Evolutionary conservation across 768 basidiomycete species (phyloP).

Genomic region (Leucogyrophana mollusca): DNA sequence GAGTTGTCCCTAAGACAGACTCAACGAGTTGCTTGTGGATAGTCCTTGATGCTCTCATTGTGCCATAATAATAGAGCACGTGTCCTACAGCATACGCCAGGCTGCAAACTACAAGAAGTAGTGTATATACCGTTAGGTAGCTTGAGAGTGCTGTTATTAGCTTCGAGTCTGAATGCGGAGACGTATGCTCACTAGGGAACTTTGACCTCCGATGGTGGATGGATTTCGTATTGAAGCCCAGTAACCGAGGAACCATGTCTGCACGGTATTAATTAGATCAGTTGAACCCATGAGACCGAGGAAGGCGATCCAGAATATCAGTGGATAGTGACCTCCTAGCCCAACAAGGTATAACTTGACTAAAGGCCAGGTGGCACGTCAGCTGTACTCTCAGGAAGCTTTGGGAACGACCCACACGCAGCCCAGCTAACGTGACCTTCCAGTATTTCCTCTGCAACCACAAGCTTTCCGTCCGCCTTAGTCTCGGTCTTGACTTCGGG

Average conservation of each 20-base stretch:
- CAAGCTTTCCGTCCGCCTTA: slow-evolving; percentile 50
- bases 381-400: slow-evolving; percentile 7
- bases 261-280: slow-evolving; percentile 19
- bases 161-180: not conserved
- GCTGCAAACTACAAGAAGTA: slow-evolving; percentile 32
- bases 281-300: slow-evolving; percentile 17
- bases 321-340: slow-evolving; percentile 21
- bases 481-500: slow-evolving; percentile 11
- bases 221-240: slow-evolving; percentile 44
- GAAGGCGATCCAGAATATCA: slow-evolving; percentile 31
- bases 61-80: slow-evolving; percentile 44
- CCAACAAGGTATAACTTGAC: slow-evolving; percentile 27
- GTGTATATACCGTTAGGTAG: slow-evolving; percentile 47
- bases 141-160: slow-evolving; percentile 25
- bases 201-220: slow-evolving; percentile 30
- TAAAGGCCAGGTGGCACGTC: slow-evolving; percentile 12
- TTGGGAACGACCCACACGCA: slow-evolving; percentile 28
- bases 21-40: slow-evolving; percentile 54
- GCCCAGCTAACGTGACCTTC: slow-evolving; percentile 58
- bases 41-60: slow-evolving; percentile 49
- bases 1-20: slow-evolving; percentile 57
- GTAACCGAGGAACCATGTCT: slow-evolving; percentile 44
- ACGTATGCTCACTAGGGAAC: slow-evolving; percentile 30
- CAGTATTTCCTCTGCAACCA: slow-evolving; percentile 62
- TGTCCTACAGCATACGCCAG: slow-evolving; percentile 32